Evolutionary conservation across 2,329 filamentous ascomycete genomes (phyloP).

Genomic region (Fusarium sublunatum): DNA sequence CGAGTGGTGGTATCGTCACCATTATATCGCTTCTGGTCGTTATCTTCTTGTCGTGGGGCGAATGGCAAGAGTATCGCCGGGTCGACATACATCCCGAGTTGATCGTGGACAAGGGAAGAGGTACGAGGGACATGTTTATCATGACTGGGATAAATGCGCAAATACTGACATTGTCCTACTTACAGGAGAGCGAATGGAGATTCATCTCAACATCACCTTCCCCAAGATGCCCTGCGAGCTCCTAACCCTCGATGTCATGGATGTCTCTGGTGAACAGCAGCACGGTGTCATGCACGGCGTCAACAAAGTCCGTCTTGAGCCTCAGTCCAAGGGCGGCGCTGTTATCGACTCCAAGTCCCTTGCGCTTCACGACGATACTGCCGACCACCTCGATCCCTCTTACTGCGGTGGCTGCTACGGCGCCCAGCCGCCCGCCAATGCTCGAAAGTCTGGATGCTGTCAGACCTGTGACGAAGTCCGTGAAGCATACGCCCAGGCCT

Average conservation of each 20-base stretch:
- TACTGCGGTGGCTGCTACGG: constrained; percentile 98
- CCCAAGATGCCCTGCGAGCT: constrained; percentile 94
- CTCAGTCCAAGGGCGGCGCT: constrained; percentile 77
- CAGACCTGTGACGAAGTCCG: constrained; percentile 97
- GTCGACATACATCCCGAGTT: constrained; percentile 90
- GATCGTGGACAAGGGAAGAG: constrained; percentile 95
- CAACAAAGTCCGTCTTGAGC: constrained; percentile 84
- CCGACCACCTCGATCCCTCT: constrained; percentile 83
- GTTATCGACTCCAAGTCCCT: constrained; percentile 78
- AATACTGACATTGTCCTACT: constrained; percentile 39
- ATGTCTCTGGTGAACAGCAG: constrained; percentile 96
- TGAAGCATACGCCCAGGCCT: constrained; percentile 88
- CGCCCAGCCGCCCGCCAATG: constrained; percentile 76
- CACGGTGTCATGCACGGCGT: constrained; percentile 93
- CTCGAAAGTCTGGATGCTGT: constrained; percentile 87
- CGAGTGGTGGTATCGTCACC: constrained; percentile 93
- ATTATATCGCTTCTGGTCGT: constrained; percentile 90
- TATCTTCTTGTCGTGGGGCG: constrained; percentile 88
- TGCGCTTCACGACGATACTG: constrained; percentile 72
- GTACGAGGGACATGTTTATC: constrained; percentile 57
- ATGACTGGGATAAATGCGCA: background rate
- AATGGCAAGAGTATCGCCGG: constrained; percentile 93
- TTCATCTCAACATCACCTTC: constrained; percentile 97
- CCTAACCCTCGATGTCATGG: constrained; percentile 97
- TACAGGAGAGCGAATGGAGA: constrained; percentile 96